Percentiles rank a stretch among this genome's conserved stretches.
phyloP scores from a whole-genome alignment of 2,329 filamentous ascomycete genomes.

The Fusarium subglutinans region DNA sequence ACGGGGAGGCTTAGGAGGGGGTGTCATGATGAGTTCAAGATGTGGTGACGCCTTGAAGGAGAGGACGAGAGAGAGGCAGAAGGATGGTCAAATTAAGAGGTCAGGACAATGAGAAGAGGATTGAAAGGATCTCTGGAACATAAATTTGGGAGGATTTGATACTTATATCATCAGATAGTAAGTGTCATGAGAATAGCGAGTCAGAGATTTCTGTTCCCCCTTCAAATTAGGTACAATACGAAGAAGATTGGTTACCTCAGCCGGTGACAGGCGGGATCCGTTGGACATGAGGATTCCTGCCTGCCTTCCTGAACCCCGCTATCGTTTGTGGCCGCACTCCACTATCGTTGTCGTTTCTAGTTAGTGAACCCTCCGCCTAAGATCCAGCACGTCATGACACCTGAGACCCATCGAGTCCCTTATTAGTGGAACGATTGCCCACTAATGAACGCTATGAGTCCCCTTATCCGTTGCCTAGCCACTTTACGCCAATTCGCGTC shows the following conservation, averaged over 20 bases:
- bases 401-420: not conserved
- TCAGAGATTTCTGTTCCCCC: constrained; percentile 28
- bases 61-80: not conserved
- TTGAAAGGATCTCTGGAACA: not conserved
- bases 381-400: constrained; percentile 33
- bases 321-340: not conserved
- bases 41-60: constrained; percentile 5
- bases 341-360: not conserved
- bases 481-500: constrained; percentile 43
- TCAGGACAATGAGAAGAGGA: not conserved
- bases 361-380: constrained; percentile 22
- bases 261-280: constrained; percentile 37
- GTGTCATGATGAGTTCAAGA: constrained; percentile 38
- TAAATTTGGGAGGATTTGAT: not conserved
- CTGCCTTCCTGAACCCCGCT: constrained; percentile 21
- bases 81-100: not conserved
- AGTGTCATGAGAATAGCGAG: constrained; percentile 2
- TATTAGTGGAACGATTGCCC: not conserved
- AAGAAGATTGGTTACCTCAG: constrained; percentile 10
- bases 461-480: constrained; percentile 31
- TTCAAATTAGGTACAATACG: not conserved
- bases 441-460: not conserved
- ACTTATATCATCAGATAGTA: not conserved
- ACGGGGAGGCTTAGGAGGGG: constrained; percentile 57
- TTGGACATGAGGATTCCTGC: constrained; percentile 1